Conservation (phyloP, 2,329 filamentous ascomycete genomes). For the Hypocrella siamensis region DNA sequence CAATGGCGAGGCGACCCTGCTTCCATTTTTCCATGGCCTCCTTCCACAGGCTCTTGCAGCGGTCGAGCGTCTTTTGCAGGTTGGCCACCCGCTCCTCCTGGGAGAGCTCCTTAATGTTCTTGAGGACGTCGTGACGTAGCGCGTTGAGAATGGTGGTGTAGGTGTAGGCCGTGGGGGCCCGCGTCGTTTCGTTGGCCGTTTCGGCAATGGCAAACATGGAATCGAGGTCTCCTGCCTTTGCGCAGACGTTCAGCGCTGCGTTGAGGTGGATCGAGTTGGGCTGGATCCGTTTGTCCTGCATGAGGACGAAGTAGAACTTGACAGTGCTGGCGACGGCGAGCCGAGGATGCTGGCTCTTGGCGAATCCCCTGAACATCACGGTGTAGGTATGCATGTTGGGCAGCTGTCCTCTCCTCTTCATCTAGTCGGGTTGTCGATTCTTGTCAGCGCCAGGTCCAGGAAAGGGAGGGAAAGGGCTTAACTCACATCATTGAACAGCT, state of each 20-base stretch:
- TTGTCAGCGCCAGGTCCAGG: neutral
- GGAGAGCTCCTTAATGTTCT: constrained; percentile 11
- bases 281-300: constrained; percentile 43
- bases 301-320: constrained; percentile 63
- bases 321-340: constrained; percentile 53
- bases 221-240: constrained; percentile 59
- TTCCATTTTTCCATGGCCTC: constrained; percentile 68
- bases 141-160: constrained; percentile 76
- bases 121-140: constrained; percentile 30
- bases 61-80: constrained; percentile 35
- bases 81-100: constrained; percentile 16
- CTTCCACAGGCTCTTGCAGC: constrained; percentile 64
- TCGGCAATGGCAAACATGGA: constrained; percentile 62
- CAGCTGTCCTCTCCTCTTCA: constrained; percentile 81
- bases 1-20: constrained; percentile 51
- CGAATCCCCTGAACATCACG: constrained; percentile 63
- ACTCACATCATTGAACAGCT: constrained; percentile 73
- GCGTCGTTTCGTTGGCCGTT: constrained; percentile 49
- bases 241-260: constrained; percentile 71
- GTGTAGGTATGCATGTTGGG: constrained; percentile 78
- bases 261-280: constrained; percentile 77
- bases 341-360: constrained; percentile 39
- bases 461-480: neutral
- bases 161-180: constrained; percentile 51
- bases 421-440: no score